Evolutionary conservation across 2,329 filamentous ascomycete species (phyloP).

Genomic region (Diaporthe vexans): DNA sequence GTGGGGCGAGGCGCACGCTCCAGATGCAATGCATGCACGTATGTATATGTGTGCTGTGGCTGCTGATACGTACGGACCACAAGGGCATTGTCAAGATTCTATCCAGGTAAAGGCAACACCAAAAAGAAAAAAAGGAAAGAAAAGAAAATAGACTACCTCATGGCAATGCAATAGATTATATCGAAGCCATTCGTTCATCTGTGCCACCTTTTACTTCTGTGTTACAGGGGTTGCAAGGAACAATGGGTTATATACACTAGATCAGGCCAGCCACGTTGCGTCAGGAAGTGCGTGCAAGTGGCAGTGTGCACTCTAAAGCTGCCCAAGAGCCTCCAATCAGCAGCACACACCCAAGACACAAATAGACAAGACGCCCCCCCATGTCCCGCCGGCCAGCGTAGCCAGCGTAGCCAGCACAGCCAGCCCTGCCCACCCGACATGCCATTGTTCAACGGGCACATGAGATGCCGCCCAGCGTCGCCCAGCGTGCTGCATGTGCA

Average conservation of each 20-base stretch:
- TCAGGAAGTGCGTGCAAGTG: neutral
- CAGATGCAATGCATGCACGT: neutral
- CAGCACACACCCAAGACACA: neutral
- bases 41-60: neutral
- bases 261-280: slow-evolving; percentile 18
- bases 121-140: too few relatives aligned
- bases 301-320: neutral
- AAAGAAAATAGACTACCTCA: neutral
- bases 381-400: too few relatives aligned
- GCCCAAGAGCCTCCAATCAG: slow-evolving; percentile 29
- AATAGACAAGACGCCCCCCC: neutral
- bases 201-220: neutral
- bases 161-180: neutral
- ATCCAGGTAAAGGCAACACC: too few relatives aligned
- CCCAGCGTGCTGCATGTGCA: slow-evolving; percentile 27
- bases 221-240: slow-evolving; percentile 4
- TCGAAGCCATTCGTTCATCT: neutral
- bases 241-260: neutral
- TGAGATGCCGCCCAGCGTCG: slow-evolving; percentile 25
- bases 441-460: slow-evolving; percentile 17
- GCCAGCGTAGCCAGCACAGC: too few relatives aligned
- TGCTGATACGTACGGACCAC: neutral
- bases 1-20: neutral
- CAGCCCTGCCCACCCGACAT: too few relatives aligned
- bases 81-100: neutral